These are phyloP conservation scores for Cytospora piceae DNA, from an alignment of 2,329 filamentous ascomycete species.

Conservation along the genomic window DNA sequence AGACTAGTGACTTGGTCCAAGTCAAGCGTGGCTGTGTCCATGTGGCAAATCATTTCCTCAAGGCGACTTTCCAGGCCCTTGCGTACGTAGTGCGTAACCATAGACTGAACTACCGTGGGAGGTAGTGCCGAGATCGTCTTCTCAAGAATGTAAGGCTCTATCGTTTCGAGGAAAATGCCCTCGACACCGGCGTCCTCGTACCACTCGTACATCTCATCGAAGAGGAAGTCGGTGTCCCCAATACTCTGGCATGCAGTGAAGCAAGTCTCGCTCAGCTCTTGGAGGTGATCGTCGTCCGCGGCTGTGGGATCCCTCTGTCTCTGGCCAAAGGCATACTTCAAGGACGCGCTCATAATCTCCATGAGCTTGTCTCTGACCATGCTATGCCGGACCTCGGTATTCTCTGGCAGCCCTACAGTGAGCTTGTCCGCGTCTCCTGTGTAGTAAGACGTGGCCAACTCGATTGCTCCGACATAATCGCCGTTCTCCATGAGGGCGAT, in stretches of 20 bases:
- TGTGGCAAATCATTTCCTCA: conserved; percentile 92
- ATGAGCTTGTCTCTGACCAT: conserved; percentile 88
- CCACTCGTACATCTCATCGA: conserved; percentile 87
- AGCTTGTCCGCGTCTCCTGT: conserved; percentile 89
- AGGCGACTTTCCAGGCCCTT: conserved; percentile 76
- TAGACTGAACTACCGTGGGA: conserved; percentile 80
- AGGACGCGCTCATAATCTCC: conserved; percentile 90
- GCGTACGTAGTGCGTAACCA: conserved; percentile 79
- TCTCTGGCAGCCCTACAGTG: conserved; percentile 90
- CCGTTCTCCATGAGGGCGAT: conserved; percentile 94
- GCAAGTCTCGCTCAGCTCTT: conserved; percentile 79
- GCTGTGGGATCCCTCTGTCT: conserved; percentile 53
- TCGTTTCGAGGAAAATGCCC: conserved; percentile 80
- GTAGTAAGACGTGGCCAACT: conserved; percentile 90
- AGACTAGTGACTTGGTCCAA: conserved; percentile 89
- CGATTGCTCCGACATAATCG: conserved; percentile 92
- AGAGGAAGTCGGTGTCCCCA: conserved; percentile 79
- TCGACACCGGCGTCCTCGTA: conserved; percentile 78
- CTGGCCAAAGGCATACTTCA: conserved; percentile 84
- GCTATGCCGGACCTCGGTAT: conserved; percentile 72
- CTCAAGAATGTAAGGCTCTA: conserved; percentile 87
- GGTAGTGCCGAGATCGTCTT: conserved; percentile 75
- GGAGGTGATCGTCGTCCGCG: conserved; percentile 63
- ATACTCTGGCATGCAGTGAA: conserved; percentile 83
- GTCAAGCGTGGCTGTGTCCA: conserved; percentile 89